Evolutionary conservation across 83 land plant species (phyloP).

Genomic region (Picea abies): DNA sequence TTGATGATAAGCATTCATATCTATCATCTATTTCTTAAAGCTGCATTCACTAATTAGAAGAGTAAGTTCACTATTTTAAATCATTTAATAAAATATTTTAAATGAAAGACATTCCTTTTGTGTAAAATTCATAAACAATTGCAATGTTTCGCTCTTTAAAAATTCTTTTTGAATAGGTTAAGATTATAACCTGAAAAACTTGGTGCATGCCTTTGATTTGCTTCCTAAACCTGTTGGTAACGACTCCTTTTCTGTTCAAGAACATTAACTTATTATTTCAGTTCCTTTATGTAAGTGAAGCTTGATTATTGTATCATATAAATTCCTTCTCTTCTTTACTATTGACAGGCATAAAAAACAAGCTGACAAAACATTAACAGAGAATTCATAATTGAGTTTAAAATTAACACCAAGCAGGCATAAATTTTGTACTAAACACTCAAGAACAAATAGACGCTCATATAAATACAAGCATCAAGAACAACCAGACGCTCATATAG

Average conservation of each 20-base stretch:
- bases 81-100: background rate
- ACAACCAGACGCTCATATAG: no score
- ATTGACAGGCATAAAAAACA: no score
- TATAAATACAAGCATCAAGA: no score
- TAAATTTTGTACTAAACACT: no score
- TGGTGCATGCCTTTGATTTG: conserved; percentile 25
- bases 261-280: conserved; percentile 3
- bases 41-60: background rate
- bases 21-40: background rate
- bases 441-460: no score
- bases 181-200: conserved; percentile 21
- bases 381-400: no score
- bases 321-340: no score
- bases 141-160: background rate
- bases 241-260: conserved; percentile 22
- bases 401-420: no score
- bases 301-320: no score
- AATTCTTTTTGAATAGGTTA: background rate
- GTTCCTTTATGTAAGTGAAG: no score
- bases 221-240: conserved; percentile 15
- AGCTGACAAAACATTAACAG: no score
- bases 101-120: background rate
- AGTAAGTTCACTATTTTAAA: background rate
- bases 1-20: no score
- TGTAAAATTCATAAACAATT: background rate